Conservation (phyloP, 441 rosid species). For the Bocquillonia castaneifolia region DNA sequence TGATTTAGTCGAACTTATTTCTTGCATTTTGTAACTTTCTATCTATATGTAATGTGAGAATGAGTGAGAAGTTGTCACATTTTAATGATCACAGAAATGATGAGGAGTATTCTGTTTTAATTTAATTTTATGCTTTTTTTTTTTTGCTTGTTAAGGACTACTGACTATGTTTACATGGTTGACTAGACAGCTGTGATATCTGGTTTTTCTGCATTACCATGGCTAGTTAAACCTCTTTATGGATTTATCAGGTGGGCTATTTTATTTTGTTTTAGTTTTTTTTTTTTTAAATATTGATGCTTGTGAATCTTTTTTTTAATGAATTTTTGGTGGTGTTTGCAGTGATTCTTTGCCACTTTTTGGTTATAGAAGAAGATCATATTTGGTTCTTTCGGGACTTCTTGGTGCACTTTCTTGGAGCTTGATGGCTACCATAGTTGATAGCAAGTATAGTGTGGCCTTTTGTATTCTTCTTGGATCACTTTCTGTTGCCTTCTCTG, state of each 20-base stretch:
- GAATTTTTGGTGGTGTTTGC: constrained; percentile 27
- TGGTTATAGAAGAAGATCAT: constrained; percentile 94
- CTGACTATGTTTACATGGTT: constrained; percentile 44
- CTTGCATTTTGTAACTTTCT: too few relatives aligned
- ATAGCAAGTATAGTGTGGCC: constrained; percentile 77
- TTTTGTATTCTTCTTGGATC: constrained; percentile 88
- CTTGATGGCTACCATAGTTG: constrained; percentile 87
- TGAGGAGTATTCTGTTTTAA: too few relatives aligned
- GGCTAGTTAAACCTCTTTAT: constrained; percentile 92
- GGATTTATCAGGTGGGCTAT: constrained; percentile 76
- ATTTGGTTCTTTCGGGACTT: constrained; percentile 88
- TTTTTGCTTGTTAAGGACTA: constrained; percentile 22
- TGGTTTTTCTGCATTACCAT: constrained; percentile 87
- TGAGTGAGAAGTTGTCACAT: neutral
- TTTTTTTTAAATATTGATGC: constrained; percentile 6
- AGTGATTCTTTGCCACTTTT: constrained; percentile 89
- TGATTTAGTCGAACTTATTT: too few relatives aligned
- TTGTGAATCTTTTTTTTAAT: constrained; percentile 16
- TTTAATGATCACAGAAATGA: too few relatives aligned
- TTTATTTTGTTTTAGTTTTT: constrained; percentile 15
- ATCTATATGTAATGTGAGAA: neutral
- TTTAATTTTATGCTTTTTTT: too few relatives aligned
- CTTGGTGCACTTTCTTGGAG: constrained; percentile 95
- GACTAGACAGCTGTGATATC: constrained; percentile 95
- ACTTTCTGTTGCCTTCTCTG: constrained; percentile 95